Conservation (phyloP, 2,329 filamentous ascomycete genomes). For the Aspergillus ibericus region DNA sequence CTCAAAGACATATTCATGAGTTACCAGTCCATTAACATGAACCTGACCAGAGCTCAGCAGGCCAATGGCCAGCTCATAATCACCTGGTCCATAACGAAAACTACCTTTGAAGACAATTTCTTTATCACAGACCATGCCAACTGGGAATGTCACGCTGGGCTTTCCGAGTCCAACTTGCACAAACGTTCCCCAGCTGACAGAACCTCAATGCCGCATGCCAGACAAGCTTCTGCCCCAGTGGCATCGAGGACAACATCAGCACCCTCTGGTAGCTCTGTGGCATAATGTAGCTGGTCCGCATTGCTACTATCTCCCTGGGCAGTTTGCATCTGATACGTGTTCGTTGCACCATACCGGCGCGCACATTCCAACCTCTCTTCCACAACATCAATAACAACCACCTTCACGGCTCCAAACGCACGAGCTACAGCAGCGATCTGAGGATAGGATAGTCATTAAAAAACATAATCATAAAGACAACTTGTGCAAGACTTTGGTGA, state of each 20-base stretch:
- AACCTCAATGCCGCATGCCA: slow-evolving; percentile 68
- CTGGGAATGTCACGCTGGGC: slow-evolving; percentile 62
- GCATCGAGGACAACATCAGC: slow-evolving; percentile 76
- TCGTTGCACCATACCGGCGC: slow-evolving; percentile 63
- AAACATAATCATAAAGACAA: neutral
- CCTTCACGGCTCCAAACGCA: slow-evolving; percentile 74
- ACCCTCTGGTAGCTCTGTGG: slow-evolving; percentile 39
- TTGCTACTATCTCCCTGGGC: neutral
- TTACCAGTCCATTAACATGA: slow-evolving; percentile 70
- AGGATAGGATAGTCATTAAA: neutral
- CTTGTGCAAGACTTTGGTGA: no score
- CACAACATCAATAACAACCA: slow-evolving; percentile 68
- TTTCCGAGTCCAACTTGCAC: slow-evolving; percentile 86
- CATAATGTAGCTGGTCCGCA: no score
- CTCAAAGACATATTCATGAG: slow-evolving; percentile 67
- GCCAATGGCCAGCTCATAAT: slow-evolving; percentile 77
- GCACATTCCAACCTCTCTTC: no score
- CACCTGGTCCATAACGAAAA: slow-evolving; percentile 68
- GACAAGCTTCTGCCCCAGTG: slow-evolving; percentile 70
- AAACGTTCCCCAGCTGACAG: slow-evolving; percentile 69
- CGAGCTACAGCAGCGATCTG: slow-evolving; percentile 65
- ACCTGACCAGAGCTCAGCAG: slow-evolving; percentile 65
- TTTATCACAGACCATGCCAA: slow-evolving; percentile 83
- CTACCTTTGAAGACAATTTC: slow-evolving; percentile 80
- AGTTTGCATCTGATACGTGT: slow-evolving; percentile 53